These are phyloP conservation scores for Neurospora sp. DNA, from an alignment of 495 filamentous ascomycete genomes.

Conservation along the genomic window DNA sequence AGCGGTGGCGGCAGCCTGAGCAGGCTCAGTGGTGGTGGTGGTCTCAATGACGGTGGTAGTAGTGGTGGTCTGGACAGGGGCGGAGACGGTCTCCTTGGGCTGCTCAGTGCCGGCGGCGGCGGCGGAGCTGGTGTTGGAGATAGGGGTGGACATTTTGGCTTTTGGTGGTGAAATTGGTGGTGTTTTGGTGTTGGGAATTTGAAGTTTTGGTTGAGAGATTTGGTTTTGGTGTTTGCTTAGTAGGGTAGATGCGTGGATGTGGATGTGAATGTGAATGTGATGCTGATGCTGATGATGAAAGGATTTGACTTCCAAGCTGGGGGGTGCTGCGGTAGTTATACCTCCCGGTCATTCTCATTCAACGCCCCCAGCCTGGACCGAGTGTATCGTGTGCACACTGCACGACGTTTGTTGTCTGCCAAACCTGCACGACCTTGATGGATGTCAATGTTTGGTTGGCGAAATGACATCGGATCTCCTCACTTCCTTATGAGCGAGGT, in stretches of 20 bases:
- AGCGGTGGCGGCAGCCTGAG: neutral
- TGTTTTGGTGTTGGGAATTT: neutral
- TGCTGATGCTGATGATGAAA: neutral
- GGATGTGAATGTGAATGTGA: neutral
- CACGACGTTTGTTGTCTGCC: no score
- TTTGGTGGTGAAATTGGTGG: neutral
- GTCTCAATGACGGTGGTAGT: neutral
- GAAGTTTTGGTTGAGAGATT: no score
- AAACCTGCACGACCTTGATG: no score
- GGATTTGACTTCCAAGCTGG: neutral
- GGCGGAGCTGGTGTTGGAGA: neutral
- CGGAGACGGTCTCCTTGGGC: neutral
- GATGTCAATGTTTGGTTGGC: no score
- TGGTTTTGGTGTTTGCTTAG: no score
- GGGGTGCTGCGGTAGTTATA: neutral
- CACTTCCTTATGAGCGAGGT: neutral
- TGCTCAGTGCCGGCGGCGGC: neutral
- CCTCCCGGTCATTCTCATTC: no score
- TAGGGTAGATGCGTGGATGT: no score
- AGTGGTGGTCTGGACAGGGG: neutral
- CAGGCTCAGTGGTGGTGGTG: neutral
- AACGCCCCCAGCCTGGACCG: no score
- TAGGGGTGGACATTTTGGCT: neutral
- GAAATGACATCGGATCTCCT: no score
- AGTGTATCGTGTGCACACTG: no score